Percentiles rank a stretch among this genome's conserved stretches.
Evolutionary conservation across 2,329 filamentous ascomycete genomes (phyloP).

Genomic region (Penicillium vulpinum): DNA sequence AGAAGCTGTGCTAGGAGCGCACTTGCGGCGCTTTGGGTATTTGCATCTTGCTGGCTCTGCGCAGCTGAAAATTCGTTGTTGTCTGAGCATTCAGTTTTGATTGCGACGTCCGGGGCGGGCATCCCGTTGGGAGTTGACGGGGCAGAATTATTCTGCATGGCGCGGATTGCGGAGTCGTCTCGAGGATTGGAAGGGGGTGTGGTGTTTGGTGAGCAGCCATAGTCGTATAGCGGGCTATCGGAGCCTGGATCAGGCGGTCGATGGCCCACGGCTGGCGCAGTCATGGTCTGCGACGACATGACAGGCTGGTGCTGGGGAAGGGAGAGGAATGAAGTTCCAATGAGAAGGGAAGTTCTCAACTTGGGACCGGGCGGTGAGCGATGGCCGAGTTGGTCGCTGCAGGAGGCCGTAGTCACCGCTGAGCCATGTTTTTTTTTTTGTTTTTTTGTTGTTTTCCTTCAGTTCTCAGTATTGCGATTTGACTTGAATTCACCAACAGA

Average conservation of each 20-base stretch:
- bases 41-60: conserved; percentile 34
- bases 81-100: conserved; percentile 36
- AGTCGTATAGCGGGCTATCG: conserved; percentile 43
- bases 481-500: neutral
- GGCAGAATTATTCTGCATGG: conserved; percentile 42
- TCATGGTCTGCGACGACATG: conserved; percentile 52
- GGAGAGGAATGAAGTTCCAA: conserved; percentile 23
- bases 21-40: conserved; percentile 44
- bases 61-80: conserved; percentile 18
- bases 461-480: neutral
- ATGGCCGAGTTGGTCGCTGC: conserved; percentile 26
- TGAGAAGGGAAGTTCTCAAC: conserved; percentile 30
- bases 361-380: conserved; percentile 26
- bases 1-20: conserved; percentile 45
- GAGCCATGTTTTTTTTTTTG: neutral
- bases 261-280: conserved; percentile 49
- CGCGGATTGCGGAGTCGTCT: conserved; percentile 42
- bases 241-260: conserved; percentile 45
- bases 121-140: conserved; percentile 32
- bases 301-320: conserved; percentile 32
- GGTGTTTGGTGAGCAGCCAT: conserved; percentile 33
- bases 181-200: conserved; percentile 31
- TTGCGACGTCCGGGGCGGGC: conserved; percentile 29
- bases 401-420: conserved; percentile 22
- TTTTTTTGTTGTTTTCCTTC: neutral